Conservation (phyloP, 768 basidiomycete species). For the Rhodotorula diobovata region DNA sequence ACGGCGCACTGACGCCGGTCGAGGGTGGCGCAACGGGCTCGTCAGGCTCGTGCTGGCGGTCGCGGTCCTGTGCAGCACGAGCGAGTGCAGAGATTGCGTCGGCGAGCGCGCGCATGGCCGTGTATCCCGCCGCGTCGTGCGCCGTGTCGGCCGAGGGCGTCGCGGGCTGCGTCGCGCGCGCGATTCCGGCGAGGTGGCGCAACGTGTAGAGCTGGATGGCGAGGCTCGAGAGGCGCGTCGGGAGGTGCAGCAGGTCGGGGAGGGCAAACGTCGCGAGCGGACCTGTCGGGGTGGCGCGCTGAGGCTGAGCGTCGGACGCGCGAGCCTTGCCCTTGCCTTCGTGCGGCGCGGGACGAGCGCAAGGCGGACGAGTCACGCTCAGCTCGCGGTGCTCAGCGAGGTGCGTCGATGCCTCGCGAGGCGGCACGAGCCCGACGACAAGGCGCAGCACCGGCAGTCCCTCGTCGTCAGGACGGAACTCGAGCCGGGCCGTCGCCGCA, state of each 20-base stretch:
- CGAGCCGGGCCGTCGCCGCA: conserved; percentile 24
- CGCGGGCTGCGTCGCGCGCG: conserved; percentile 28
- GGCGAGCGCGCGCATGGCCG: conserved; percentile 18
- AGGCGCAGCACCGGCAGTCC: conserved; percentile 18
- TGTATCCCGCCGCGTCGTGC: conserved; percentile 10
- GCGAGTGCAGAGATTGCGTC: conserved; percentile 9
- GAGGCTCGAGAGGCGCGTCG: conserved; percentile 25
- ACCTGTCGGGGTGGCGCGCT: no score
- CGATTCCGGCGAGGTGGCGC: conserved; percentile 34
- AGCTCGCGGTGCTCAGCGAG: conserved; percentile 15
- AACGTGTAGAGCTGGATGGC: conserved; percentile 37
- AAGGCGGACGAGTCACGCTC: background rate
- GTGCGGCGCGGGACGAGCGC: background rate
- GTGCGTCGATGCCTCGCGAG: background rate
- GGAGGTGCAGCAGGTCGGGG: conserved; percentile 35
- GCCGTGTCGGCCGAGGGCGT: background rate
- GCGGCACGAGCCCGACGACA: conserved; percentile 14
- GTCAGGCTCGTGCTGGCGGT: background rate
- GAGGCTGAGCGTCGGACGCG: no score
- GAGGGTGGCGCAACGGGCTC: background rate
- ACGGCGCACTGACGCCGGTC: background rate
- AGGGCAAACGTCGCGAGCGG: conserved; percentile 16
- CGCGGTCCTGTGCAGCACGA: background rate
- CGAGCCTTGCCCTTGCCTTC: conserved; percentile 21
- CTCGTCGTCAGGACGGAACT: conserved; percentile 32